Base-by-base conservation (phyloP, 2,329 filamentous ascomycete genomes). In the Fusarium caatingaense region DNA sequence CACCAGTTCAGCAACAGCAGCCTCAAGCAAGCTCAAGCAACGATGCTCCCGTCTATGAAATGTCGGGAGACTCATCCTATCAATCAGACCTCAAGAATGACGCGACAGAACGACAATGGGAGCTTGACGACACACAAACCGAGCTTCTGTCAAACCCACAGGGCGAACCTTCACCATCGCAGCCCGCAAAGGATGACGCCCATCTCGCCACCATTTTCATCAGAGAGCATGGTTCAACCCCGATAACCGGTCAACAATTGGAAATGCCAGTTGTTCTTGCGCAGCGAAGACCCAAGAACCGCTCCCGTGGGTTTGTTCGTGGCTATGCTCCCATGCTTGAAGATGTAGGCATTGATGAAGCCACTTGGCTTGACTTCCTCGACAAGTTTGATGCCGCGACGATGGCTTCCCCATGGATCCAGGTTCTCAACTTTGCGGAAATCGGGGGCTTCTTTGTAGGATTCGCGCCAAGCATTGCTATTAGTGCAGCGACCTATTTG, bases 331-430 rank as follows among this genome's bases (percentile, higher is more conserved):
- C 60, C 5, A 40, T 49, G 1, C 60, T 64, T 9, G 60, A 64
- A 9, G 21, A 20, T 6, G 42, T 63, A 4, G 49, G 44, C 5
- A 64, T 64, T 11, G 23, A 48, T 8, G 49, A 64, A 8, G 59
- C 50, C 10, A 53, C 60, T 9, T 64, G 60, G 60, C 49, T 64
- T 1, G 60, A 64, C 2, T 64, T 64, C n/a, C 15, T 64, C 4
- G 60, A 64, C n/a, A 57, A 64, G 12, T 64, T 64, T 6, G 60
- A 64, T 9, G 42, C 62, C 9, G 62, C 60, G 6, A 49, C 60
- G 18, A 30, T 21, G 21, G 42, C 60, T 2, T 64, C 60, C 0
- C 49, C 60, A 2, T 64, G 58, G 60, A 64, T 64, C 5, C 40
- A 64, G 28, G 60, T 64, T 1, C 62, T 64, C 20, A 64, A 64